Evolutionary conservation across 768 basidiomycete species (phyloP), one percentile per base, ranked within the genome.

Genomic region (Boletus edulis): DNA sequence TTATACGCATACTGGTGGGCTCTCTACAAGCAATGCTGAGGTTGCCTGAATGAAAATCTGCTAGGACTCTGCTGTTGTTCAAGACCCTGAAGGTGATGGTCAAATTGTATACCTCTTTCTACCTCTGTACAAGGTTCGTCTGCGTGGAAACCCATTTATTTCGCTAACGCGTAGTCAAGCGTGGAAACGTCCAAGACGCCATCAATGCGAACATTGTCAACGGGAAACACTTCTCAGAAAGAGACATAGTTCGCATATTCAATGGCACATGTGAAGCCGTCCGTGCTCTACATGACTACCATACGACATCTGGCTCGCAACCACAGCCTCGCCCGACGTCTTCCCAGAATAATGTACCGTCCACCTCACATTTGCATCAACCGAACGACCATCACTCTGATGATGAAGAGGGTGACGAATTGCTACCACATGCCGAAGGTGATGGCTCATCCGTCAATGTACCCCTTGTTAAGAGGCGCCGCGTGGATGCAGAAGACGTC

Each of bases 31-130:
- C 2, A 29, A 27, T 17, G n/a, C n/a, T 4, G 12, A 44, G 17
- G 22, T 18, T 38, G 29, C n/a, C 4, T 29, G 14, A 51, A 24
- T 37, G 41, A 35, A 61, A 62, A 42, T 45, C 37, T 34, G 27
- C 27, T 45, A 92, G 90, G 94, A 98, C 67, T 95, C 94, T 14
- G 92, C 94, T 2, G 92, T 96, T 5, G 87, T 95, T 1, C 94
- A 97, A 71, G 94, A 98, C 65, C 87, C 90, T 34, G 87, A 89
- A 55, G 94, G 92, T 14, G 94, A 94, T 46, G 94, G 93, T 12
- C 89, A 96, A 71, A 89, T 98, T 54, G 93, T 97, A 31, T 98
- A 97, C 70, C 85, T 98, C 51, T 98, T 99, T 78, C 77, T 98
- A 6, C 97, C 97, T 0, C 78, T 93, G 34, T 98, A 94, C 76